Evolutionary conservation across 768 basidiomycete species (phyloP).

Genomic region (Coprinopsis marcescibilis): DNA sequence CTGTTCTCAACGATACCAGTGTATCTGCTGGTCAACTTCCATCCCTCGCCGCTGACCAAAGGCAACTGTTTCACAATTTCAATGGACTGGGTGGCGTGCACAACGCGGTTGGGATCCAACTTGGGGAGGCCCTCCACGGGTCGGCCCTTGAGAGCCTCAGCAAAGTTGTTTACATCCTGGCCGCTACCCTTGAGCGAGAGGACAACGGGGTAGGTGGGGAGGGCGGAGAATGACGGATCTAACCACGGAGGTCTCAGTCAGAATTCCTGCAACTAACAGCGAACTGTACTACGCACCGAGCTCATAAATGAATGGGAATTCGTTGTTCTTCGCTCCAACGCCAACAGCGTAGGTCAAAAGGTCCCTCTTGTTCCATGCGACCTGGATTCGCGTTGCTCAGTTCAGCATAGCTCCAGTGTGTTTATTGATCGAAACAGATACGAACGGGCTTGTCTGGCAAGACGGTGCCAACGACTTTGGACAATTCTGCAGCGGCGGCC

Average conservation of each 20-base stretch:
- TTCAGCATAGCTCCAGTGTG: too few relatives aligned
- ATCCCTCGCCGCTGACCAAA: constrained; percentile 67
- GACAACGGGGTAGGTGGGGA: constrained; percentile 85
- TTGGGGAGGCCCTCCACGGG: constrained; percentile 63
- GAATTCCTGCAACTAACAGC: background rate
- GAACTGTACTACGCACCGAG: constrained; percentile 39
- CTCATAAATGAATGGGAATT: constrained; percentile 65
- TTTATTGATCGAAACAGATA: constrained; percentile 9
- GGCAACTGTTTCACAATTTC: constrained; percentile 79
- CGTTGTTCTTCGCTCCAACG: constrained; percentile 75
- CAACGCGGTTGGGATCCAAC: constrained; percentile 64
- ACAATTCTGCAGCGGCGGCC: constrained; percentile 44
- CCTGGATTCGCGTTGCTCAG: too few relatives aligned
- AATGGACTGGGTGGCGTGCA: constrained; percentile 76
- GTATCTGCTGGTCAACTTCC: constrained; percentile 64
- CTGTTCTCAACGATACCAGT: constrained; percentile 79
- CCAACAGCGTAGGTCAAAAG: constrained; percentile 73
- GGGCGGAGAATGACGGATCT: constrained; percentile 53
- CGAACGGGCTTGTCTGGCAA: constrained; percentile 49
- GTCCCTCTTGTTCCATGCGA: constrained; percentile 82
- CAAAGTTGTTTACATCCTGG: constrained; percentile 67
- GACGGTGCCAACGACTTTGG: constrained; percentile 58
- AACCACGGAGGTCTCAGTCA: background rate
- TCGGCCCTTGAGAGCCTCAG: constrained; percentile 38
- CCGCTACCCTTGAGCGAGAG: constrained; percentile 65